Conservation (phyloP, 2,329 filamentous ascomycete species). For the Microdochium trichocladiopsis region DNA sequence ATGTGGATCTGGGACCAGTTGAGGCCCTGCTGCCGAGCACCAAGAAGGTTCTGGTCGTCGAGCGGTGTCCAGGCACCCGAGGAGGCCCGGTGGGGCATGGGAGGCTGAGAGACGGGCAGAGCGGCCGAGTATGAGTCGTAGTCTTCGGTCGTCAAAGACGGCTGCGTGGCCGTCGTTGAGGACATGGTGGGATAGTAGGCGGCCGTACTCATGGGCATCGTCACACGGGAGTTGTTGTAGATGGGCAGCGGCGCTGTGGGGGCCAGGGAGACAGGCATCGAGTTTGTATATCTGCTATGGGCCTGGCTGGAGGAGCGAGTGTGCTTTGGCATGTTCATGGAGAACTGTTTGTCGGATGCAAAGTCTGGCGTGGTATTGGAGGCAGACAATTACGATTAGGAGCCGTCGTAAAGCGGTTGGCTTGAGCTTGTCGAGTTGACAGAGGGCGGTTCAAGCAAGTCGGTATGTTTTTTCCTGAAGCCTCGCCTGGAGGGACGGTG, state of each 20-base stretch:
- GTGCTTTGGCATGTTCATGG: conserved; percentile 37
- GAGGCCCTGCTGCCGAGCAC: conserved; percentile 65
- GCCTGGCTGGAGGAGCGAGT: conserved; percentile 29
- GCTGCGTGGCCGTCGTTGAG: conserved; percentile 19
- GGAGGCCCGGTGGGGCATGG: conserved; percentile 43
- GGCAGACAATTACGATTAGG: not conserved
- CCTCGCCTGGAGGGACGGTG: not conserved
- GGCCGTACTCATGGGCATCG: conserved; percentile 24
- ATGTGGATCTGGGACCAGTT: conserved; percentile 80
- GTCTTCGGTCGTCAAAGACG: conserved; percentile 25
- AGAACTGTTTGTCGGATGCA: not conserved
- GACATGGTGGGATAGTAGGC: conserved; percentile 31
- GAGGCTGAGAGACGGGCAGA: conserved; percentile 23
- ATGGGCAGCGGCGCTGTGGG: conserved; percentile 31
- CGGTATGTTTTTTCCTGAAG: not conserved
- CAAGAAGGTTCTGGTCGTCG: conserved; percentile 68
- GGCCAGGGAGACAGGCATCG: conserved; percentile 31
- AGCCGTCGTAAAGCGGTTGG: not conserved
- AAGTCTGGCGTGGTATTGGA: not conserved
- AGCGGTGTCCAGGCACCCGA: conserved; percentile 65
- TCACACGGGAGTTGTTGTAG: conserved; percentile 32
- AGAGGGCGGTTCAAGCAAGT: not conserved
- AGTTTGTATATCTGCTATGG: conserved; percentile 23
- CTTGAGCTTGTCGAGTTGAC: not conserved
- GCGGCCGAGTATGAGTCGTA: conserved; percentile 33